phyloP scores from a whole-genome alignment of 352 stramenopile species.

The Phytophthora hybrid region DNA sequence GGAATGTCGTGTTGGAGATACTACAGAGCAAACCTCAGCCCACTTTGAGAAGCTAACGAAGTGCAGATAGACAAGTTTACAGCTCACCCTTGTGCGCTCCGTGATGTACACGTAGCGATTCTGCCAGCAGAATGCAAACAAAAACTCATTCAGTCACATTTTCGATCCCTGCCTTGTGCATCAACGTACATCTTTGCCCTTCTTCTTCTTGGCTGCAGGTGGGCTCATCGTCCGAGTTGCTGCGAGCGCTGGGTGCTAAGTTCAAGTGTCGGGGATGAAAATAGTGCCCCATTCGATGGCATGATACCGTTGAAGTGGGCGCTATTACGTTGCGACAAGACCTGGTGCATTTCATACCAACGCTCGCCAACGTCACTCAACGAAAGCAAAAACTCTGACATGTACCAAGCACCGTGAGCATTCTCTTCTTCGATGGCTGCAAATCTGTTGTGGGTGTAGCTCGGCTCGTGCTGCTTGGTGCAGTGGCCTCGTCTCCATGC shows the following conservation, averaged over 20 bases:
- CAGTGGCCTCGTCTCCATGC: background rate
- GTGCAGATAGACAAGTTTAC: background rate
- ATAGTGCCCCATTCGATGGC: slow-evolving; percentile 9
- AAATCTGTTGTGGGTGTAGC: too few relatives aligned
- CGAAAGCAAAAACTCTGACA: too few relatives aligned
- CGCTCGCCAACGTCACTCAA: background rate
- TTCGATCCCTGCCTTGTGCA: background rate
- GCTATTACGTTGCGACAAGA: slow-evolving; percentile 4
- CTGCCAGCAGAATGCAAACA: slow-evolving; percentile 27
- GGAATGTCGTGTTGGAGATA: slow-evolving; percentile 76
- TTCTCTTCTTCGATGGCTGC: too few relatives aligned
- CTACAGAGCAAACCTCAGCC: slow-evolving; percentile 28
- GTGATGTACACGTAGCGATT: slow-evolving; percentile 83
- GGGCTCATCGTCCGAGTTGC: slow-evolving; percentile 8
- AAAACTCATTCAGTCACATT: background rate
- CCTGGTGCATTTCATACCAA: background rate
- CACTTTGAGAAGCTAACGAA: background rate
- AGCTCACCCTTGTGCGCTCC: slow-evolving; percentile 66
- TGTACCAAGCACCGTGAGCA: too few relatives aligned
- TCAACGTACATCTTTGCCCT: slow-evolving; percentile 37
- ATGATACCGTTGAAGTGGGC: slow-evolving; percentile 1
- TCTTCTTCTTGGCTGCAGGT: slow-evolving; percentile 30
- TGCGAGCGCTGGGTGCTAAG: background rate
- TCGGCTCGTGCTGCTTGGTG: too few relatives aligned
- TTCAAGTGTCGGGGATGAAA: slow-evolving; percentile 12